Evolutionary conservation across 2,329 filamentous ascomycete species (phyloP).

Genomic region (Hypoxylon sp.): DNA sequence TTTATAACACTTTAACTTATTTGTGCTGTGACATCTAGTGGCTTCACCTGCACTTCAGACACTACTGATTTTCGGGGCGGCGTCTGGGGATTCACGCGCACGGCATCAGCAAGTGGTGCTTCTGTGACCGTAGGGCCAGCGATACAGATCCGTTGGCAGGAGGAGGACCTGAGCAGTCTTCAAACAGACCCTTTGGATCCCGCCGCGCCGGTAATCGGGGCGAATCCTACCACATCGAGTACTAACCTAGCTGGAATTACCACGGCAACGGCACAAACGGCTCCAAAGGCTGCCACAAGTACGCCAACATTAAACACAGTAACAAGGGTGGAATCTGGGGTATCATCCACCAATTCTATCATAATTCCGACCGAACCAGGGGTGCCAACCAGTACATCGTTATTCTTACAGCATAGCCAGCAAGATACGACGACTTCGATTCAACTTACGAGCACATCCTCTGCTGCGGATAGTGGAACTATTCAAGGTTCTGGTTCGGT

Average conservation of each 20-base stretch:
- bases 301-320: not conserved
- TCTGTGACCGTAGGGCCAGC: conserved; percentile 54
- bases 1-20: conserved; percentile 8
- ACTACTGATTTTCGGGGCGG: conserved; percentile 59
- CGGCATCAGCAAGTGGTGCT: conserved; percentile 3
- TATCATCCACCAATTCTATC: not conserved
- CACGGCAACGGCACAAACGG: not conserved
- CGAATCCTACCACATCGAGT: not conserved
- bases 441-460: not conserved
- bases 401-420: not conserved
- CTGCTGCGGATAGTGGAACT: not conserved
- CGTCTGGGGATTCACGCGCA: conserved; percentile 55
- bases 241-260: not conserved
- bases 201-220: conserved; percentile 7
- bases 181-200: conserved; percentile 59
- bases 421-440: not conserved
- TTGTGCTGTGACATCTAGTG: conserved; percentile 42
- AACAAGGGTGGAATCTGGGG: not conserved
- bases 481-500: not conserved
- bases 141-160: conserved; percentile 58
- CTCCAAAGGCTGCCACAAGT: not conserved
- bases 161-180: conserved; percentile 54
- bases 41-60: conserved; percentile 59
- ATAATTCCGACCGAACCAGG: not conserved
- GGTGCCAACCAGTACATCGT: not conserved